phyloP scores from a whole-genome alignment of 2,329 filamentous ascomycete genomes.

The Colletotrichum neosansevieriae region DNA sequence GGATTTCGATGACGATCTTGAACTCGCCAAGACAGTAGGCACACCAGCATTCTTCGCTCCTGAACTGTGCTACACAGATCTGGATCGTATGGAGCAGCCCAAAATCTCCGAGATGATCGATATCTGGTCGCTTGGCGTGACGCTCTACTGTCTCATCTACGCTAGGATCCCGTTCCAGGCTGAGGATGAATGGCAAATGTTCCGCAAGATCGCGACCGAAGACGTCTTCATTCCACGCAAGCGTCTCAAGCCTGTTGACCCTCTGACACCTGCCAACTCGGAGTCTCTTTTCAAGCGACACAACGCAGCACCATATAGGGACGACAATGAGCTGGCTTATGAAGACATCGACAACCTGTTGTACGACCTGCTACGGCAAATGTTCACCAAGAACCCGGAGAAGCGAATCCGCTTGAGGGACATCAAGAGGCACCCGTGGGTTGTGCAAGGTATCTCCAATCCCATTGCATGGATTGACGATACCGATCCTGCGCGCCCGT shows the following conservation, averaged over 20 bases:
- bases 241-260: conserved; percentile 81
- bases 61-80: conserved; percentile 91
- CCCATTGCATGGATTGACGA: conserved; percentile 89
- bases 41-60: conserved; percentile 98
- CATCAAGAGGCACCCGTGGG: conserved; percentile 95
- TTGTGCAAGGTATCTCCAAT: conserved; percentile 81
- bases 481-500: conserved; percentile 84
- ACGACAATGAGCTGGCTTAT: conserved; percentile 83
- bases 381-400: conserved; percentile 90
- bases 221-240: conserved; percentile 89
- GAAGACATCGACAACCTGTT: conserved; percentile 87
- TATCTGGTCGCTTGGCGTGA: conserved; percentile 96
- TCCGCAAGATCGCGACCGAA: conserved; percentile 89
- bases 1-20: conserved; percentile 91
- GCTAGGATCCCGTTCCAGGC: conserved; percentile 94
- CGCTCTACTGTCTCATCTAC: conserved; percentile 94
- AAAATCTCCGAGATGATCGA: conserved; percentile 95
- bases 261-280: conserved; percentile 66
- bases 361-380: conserved; percentile 79
- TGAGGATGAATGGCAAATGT: conserved; percentile 92
- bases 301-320: conserved; percentile 76
- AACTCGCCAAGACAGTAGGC: conserved; percentile 97
- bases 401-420: conserved; percentile 90
- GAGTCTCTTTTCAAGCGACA: conserved; percentile 68
- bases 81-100: conserved; percentile 71